A percentile compares a stretch with the other conserved stretches of the same genome.
Conservation (phyloP, 768 basidiomycete species). For the Hygrocybe punicea region DNA sequence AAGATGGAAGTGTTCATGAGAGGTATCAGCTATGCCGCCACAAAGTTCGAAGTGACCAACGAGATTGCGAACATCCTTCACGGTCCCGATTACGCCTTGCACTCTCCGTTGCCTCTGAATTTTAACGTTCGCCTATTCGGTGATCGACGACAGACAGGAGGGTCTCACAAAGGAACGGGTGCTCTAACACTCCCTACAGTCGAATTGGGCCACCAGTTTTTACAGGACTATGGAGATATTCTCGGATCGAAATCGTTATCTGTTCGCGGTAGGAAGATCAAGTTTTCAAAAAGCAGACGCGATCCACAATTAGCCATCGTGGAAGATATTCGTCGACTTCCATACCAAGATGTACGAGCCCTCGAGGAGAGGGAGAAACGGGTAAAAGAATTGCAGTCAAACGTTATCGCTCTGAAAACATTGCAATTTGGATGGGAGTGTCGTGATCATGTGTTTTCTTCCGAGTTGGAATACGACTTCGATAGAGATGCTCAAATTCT, state of each 20-base stretch:
- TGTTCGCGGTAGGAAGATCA: slow-evolving; percentile 33
- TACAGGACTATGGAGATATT: slow-evolving; percentile 37
- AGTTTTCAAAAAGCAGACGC: slow-evolving; percentile 31
- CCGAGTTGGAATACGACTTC: slow-evolving; percentile 50
- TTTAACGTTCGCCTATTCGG: slow-evolving; percentile 53
- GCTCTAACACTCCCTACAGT: slow-evolving; percentile 46
- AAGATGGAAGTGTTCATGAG: slow-evolving; percentile 42
- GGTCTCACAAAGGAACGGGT: slow-evolving; percentile 42
- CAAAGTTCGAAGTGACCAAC: slow-evolving; percentile 28
- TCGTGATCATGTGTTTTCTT: slow-evolving; percentile 53
- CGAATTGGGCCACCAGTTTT: slow-evolving; percentile 41
- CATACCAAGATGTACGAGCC: slow-evolving; percentile 42
- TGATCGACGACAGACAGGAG: slow-evolving; percentile 27
- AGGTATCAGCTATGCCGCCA: slow-evolving; percentile 32
- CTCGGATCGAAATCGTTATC: slow-evolving; percentile 18
- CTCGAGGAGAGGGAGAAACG: slow-evolving; percentile 34
- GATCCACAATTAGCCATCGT: slow-evolving; percentile 34
- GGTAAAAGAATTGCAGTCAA: slow-evolving; percentile 27
- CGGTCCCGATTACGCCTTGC: slow-evolving; percentile 32
- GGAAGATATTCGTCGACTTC: slow-evolving; percentile 35
- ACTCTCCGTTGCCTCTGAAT: slow-evolving; percentile 39
- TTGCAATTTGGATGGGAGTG: slow-evolving; percentile 65
- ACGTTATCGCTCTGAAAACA: slow-evolving; percentile 30
- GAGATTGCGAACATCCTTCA: slow-evolving; percentile 49
- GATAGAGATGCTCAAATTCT: slow-evolving; percentile 4